These are phyloP conservation scores for Myxozyma mucilagina DNA, from an alignment of 805 yeast genomes.

Conservation along the genomic window DNA sequence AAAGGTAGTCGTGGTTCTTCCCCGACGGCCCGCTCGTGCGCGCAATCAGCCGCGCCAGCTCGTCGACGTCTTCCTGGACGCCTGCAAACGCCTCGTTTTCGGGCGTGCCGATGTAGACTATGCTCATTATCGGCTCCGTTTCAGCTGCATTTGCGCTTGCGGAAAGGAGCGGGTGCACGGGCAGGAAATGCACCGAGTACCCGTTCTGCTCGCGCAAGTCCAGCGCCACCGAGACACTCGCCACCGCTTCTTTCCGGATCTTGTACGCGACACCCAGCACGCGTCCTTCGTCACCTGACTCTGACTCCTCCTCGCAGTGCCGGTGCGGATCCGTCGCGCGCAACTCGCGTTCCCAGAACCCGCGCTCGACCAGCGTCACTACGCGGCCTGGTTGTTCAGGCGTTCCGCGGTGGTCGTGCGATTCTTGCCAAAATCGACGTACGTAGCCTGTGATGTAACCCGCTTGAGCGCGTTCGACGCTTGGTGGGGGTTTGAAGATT, in stretches of 20 bases:
- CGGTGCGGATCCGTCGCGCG: constrained; percentile 43
- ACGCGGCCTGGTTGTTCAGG: constrained; percentile 87
- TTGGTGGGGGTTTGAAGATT: constrained; percentile 87
- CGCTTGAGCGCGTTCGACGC: constrained; percentile 58
- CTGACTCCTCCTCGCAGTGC: constrained; percentile 39
- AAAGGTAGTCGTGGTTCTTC: constrained; percentile 68
- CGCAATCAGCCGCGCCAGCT: constrained; percentile 63
- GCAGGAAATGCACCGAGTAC: constrained; percentile 66
- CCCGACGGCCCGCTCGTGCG: constrained; percentile 78
- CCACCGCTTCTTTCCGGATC: constrained; percentile 63
- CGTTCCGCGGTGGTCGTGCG: constrained; percentile 88
- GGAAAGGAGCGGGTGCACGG: constrained; percentile 46
- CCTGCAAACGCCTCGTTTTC: constrained; percentile 83
- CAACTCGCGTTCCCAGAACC: constrained; percentile 48
- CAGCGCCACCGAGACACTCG: constrained; percentile 63
- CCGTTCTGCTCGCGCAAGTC: constrained; percentile 90
- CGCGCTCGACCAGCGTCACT: constrained; percentile 69
- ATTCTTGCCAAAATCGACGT: constrained; percentile 83
- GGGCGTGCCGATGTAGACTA: constrained; percentile 80
- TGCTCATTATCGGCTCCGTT: constrained; percentile 45
- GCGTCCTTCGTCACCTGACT: constrained; percentile 17
- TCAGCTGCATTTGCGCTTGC: not conserved
- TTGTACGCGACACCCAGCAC: constrained; percentile 78
- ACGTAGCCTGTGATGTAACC: constrained; percentile 76
- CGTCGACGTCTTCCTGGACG: constrained; percentile 57